These are phyloP conservation scores for Urtica urens DNA, from an alignment of 306 rosid species.

Conservation along the genomic window DNA sequence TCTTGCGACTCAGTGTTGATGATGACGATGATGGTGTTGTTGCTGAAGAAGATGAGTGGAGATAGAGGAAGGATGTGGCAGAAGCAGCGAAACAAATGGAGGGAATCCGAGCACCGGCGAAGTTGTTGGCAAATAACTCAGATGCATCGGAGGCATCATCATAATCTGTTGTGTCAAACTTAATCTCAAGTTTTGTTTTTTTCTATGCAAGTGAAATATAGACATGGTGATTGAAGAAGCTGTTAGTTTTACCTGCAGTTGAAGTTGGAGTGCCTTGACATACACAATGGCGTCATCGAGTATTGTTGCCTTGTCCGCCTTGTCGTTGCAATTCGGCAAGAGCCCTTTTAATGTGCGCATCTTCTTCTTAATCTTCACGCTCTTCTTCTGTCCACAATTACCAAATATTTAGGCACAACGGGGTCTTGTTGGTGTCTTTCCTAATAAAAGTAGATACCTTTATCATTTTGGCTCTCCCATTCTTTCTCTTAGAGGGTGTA, in stretches of 20 bases:
- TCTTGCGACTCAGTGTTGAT: no score
- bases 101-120: no score
- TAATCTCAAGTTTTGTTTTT: no score
- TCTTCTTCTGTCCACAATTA: constrained; percentile 6
- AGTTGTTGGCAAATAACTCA: no score
- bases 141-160: no score
- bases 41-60: no score
- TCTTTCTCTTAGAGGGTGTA: not conserved
- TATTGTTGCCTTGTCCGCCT: constrained; percentile 13
- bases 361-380: constrained; percentile 14
- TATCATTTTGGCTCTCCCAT: not conserved
- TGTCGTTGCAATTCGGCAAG: constrained; percentile 18
- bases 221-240: not conserved
- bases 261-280: constrained; percentile 13
- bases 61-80: no score
- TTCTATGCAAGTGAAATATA: no score
- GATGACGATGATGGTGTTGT: no score
- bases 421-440: not conserved
- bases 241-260: constrained; percentile 9
- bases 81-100: no score
- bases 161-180: no score
- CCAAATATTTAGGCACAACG: not conserved
- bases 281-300: constrained; percentile 16
- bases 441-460: constrained; percentile 2
- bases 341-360: constrained; percentile 8